Evolutionary conservation across 345 rosid species (phyloP).

Genomic region (Combretum micranthum): DNA sequence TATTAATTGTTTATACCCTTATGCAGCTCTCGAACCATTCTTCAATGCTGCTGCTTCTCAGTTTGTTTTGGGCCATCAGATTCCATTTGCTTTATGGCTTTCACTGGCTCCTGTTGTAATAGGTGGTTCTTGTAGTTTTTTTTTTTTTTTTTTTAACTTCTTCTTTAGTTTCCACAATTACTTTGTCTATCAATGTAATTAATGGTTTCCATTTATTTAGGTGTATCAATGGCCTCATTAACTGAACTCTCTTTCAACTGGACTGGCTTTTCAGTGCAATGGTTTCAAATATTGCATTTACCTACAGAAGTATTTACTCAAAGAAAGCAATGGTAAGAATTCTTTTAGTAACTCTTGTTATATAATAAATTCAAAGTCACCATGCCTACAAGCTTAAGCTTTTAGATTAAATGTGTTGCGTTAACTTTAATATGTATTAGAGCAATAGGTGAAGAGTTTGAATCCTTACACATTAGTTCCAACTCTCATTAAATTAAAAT

Average conservation of each 20-base stretch:
- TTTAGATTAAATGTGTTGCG: no score
- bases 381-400: no score
- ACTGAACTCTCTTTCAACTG: constrained; percentile 97
- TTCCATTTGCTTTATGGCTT: constrained; percentile 61
- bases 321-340: constrained; percentile 90
- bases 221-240: constrained; percentile 88
- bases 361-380: no score
- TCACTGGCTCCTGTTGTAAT: constrained; percentile 62
- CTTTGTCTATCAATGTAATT: neutral
- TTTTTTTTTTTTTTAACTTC: no score
- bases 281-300: constrained; percentile 92
- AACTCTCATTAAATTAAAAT: no score
- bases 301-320: constrained; percentile 91
- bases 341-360: no score
- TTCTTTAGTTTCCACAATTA: no score
- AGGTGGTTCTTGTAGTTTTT: neutral
- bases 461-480: no score
- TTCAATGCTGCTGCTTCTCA: constrained; percentile 57
- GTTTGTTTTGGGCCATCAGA: constrained; percentile 74
- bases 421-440: no score
- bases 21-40: constrained; percentile 93
- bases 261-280: constrained; percentile 93
- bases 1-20: no score
- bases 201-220: constrained; percentile 16
- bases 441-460: no score